Percentiles rank a stretch among this genome's conserved stretches.
Conservation (phyloP, 768 basidiomycete species). For the Polyporus arcularius region DNA sequence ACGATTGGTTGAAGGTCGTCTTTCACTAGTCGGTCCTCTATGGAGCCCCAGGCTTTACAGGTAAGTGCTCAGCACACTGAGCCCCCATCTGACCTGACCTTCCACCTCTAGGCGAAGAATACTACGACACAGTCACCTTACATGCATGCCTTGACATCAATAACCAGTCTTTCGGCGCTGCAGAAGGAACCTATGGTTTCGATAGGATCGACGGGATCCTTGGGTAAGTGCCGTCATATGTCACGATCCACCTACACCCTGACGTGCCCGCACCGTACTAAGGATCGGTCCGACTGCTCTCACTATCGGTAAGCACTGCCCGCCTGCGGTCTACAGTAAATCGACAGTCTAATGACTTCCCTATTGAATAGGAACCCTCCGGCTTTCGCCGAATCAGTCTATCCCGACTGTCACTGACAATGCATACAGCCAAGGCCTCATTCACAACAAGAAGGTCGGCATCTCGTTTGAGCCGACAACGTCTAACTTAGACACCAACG, state of each 20-base stretch:
- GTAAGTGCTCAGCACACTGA: slow-evolving; percentile 19
- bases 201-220: slow-evolving; percentile 61
- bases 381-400: slow-evolving; percentile 31
- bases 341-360: too few relatives aligned
- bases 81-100: slow-evolving; percentile 37
- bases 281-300: slow-evolving; percentile 52
- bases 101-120: slow-evolving; percentile 8
- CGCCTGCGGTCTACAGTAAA: too few relatives aligned
- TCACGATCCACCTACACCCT: not conserved
- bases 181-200: slow-evolving; percentile 24
- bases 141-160: slow-evolving; percentile 20
- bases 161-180: slow-evolving; percentile 40
- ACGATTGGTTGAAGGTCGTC: too few relatives aligned
- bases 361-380: not conserved
- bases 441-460: slow-evolving; percentile 22
- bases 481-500: slow-evolving; percentile 18
- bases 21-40: slow-evolving; percentile 45
- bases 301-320: slow-evolving; percentile 23
- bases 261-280: not conserved
- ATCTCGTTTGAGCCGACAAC: slow-evolving; percentile 30
- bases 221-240: slow-evolving; percentile 41
- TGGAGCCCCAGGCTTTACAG: slow-evolving; percentile 50
- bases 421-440: slow-evolving; percentile 27
- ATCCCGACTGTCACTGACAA: slow-evolving; percentile 44
- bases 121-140: slow-evolving; percentile 44